Percentiles rank a stretch among this genome's conserved stretches.
These are phyloP conservation scores for Fusarium anthophilum DNA, from an alignment of 2,329 filamentous ascomycete genomes.

Conservation along the genomic window DNA sequence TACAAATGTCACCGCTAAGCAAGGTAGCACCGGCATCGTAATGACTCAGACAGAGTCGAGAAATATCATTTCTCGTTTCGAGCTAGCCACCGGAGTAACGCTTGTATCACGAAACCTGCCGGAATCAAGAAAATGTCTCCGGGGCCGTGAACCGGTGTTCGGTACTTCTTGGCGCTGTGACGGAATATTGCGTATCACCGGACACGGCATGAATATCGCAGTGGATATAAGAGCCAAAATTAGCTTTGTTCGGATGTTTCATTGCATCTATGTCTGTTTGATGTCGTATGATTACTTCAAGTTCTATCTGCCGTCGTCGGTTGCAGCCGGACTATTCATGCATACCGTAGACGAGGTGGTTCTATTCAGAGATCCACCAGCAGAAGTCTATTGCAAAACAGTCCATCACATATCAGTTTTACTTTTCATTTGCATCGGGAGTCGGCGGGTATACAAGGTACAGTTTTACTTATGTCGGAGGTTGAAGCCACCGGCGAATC, in stretches of 20 bases:
- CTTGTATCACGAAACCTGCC: neutral
- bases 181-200: fast-evolving
- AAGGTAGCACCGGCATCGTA: neutral
- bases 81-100: fast-evolving
- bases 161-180: fast-evolving
- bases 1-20: neutral
- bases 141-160: neutral
- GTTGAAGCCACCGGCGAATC: neutral
- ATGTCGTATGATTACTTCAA: neutral
- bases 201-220: neutral
- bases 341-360: neutral
- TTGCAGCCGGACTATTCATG: neutral
- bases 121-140: neutral
- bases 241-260: neutral
- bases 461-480: neutral
- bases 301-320: neutral
- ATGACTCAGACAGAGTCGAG: neutral
- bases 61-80: neutral
- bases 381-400: too few relatives aligned
- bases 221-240: neutral
- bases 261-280: neutral
- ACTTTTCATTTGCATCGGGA: neutral
- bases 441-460: neutral
- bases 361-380: neutral
- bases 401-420: neutral